Base-by-base conservation (phyloP, 2,329 filamentous ascomycete genomes). In the Rutstroemia sydowiana region DNA sequence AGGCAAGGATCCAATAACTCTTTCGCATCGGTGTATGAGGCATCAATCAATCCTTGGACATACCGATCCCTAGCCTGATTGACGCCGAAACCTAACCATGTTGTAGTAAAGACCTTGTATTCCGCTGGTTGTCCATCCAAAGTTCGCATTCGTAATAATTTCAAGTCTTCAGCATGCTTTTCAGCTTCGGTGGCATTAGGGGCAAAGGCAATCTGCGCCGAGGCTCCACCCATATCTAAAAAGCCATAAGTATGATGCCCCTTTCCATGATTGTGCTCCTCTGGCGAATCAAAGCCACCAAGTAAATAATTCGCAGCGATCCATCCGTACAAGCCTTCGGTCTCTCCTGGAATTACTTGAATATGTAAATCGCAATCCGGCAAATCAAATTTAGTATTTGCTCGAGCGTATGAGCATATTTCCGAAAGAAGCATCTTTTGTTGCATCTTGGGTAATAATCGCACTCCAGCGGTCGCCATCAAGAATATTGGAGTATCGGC, bases 81-180 rank as follows among this genome's bases (percentile, higher is more conserved):
- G 28, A 95, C 92, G n/a, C 93, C 93, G 65, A 95, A 98, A 0
- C 92, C 92, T 5, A 98, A 76, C 93, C 93, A 98, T 0, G 93
- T 95, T 1, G 92, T 91, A 0, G 95, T 91, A 66, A 98, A 98
- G 3, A 98, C 87, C 59, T 81, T 84, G 71, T 96, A 88, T 65
- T 98, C 93, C 44, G 83, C 71, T 0, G 84, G 70, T 1, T 80
- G 75, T 9, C 93, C 93, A 65, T 93, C 84, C 18, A 97, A 70
- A 2, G 84, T 93, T 57, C 95, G 82, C 71, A 98, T 73, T 45
- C 93, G 84, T 53, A 98, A 71, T 13, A 97, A 69, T 58, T 90
- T 95, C 51, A 98, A 72, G 65, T 97, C 90, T 56, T 96, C 79
- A 0, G 88, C 85, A 67, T 98, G 95, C 65, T 90, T 93, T 63